phyloP scores from a whole-genome alignment of 345 rosid species.

The Citrus medica region DNA sequence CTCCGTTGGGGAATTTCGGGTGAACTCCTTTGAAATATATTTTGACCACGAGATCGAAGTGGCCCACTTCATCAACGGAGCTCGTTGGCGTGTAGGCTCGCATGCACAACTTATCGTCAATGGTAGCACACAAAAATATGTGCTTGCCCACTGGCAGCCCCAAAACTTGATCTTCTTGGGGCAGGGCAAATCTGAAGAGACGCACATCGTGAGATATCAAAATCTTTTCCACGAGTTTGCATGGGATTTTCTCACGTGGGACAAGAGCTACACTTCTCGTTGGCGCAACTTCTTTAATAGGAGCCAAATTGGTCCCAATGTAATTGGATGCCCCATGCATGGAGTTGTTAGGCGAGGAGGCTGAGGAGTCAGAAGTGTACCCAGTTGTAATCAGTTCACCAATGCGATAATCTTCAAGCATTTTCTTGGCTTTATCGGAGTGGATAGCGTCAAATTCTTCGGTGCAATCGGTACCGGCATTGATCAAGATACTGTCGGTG shows the following conservation, averaged over 20 bases:
- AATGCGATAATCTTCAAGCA: conserved; percentile 72
- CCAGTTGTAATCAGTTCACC: conserved; percentile 64
- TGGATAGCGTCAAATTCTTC: conserved; percentile 97
- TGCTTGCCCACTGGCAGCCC: conserved; percentile 92
- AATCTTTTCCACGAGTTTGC: conserved; percentile 72
- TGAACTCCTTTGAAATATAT: conserved; percentile 72
- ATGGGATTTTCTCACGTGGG: conserved; percentile 74
- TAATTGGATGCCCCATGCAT: conserved; percentile 52
- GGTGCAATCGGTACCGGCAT: conserved; percentile 88
- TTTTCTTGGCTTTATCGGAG: conserved; percentile 81
- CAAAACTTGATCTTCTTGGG: conserved; percentile 58
- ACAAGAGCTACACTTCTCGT: conserved; percentile 51
- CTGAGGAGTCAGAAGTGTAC: conserved; percentile 53
- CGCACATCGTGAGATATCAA: conserved; percentile 72
- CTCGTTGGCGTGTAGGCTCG: conserved; percentile 90
- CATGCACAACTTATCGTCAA: conserved; percentile 70
- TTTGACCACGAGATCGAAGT: conserved; percentile 78
- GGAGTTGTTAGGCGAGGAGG: conserved; percentile 65
- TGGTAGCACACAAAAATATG: conserved; percentile 62
- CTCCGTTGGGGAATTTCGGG: conserved; percentile 84
- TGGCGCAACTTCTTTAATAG: conserved; percentile 54
- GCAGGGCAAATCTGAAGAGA: conserved; percentile 62
- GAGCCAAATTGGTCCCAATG: conserved; percentile 34
- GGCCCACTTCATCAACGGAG: conserved; percentile 56
- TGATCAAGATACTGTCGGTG: conserved; percentile 73